Conservation (phyloP, 176 grass and related monocot species). For the Phragmites australis region DNA sequence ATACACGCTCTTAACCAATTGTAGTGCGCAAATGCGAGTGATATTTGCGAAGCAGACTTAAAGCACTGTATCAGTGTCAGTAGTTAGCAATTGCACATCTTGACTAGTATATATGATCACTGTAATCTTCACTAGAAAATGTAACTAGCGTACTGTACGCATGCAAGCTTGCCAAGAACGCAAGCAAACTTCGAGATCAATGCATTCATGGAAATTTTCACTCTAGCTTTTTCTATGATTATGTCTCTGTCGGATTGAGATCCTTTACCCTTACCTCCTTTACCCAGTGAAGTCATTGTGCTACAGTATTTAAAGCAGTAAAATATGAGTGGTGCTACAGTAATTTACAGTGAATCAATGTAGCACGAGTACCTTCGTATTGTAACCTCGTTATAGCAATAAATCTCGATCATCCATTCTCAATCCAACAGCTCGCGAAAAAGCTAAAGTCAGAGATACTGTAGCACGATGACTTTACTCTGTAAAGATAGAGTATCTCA, state of each 20-base stretch:
- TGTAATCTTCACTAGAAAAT: background rate
- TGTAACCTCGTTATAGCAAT: too few species aligned
- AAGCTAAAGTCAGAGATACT: too few species aligned
- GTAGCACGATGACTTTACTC: too few species aligned
- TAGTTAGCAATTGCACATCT: background rate
- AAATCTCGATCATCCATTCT: too few species aligned
- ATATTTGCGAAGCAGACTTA: background rate
- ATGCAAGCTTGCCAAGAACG: constrained; percentile 40
- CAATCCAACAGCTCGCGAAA: too few species aligned
- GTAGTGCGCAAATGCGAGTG: background rate
- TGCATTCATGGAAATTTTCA: background rate
- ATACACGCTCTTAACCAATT: background rate
- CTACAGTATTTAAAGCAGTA: too few species aligned
- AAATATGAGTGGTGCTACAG: too few species aligned
- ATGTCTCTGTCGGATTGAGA: background rate
- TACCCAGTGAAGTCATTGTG: too few species aligned
- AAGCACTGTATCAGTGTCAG: background rate
- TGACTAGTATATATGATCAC: background rate
- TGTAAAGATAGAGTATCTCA: too few species aligned
- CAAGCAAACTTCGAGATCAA: constrained; percentile 38
- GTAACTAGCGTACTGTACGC: background rate
- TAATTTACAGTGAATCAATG: too few species aligned
- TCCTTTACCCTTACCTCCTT: too few species aligned
- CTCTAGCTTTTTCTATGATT: constrained; percentile 24
- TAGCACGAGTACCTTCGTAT: too few species aligned